A percentile compares a stretch with the other conserved stretches of the same genome.
These are phyloP conservation scores for Penstemon barbatus DNA, from an alignment of 257 asterid genomes.

Conservation along the genomic window DNA sequence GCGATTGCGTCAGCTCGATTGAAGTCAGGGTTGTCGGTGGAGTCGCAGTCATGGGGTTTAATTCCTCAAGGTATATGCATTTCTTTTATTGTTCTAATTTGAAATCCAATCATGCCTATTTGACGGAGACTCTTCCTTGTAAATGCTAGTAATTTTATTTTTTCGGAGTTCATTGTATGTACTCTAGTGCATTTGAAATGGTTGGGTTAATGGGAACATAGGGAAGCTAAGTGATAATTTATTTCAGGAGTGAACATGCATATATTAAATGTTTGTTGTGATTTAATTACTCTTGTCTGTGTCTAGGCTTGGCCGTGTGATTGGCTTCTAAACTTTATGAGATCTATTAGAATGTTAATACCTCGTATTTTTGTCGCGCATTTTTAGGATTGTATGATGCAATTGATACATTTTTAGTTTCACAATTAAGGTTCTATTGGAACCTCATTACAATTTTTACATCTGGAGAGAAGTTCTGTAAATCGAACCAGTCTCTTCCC, in stretches of 20 bases:
- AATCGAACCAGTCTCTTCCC: too few relatives aligned
- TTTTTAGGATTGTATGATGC: too few relatives aligned
- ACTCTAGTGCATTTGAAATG: not conserved
- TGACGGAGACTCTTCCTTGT: not conserved
- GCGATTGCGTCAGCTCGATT: slow-evolving; percentile 66
- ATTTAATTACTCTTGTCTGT: not conserved
- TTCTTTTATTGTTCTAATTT: not conserved
- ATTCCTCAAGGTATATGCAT: slow-evolving; percentile 60
- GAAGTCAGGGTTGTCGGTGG: slow-evolving; percentile 49
- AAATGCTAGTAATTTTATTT: not conserved
- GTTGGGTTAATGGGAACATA: not conserved
- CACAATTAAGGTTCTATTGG: too few relatives aligned
- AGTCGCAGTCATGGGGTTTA: slow-evolving; percentile 58
- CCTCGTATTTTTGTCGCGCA: too few relatives aligned
- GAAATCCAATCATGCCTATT: not conserved
- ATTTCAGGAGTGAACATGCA: not conserved
- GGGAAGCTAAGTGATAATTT: not conserved
- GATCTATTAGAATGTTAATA: not conserved
- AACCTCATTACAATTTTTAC: too few relatives aligned
- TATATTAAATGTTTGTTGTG: not conserved
- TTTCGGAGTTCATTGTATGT: not conserved
- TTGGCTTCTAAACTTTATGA: not conserved
- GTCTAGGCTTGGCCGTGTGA: not conserved
- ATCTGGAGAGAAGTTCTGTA: too few relatives aligned
- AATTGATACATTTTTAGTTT: too few relatives aligned